Base-by-base conservation (phyloP, 106 monocot genomes). In the Platanthera zijinensis region DNA sequence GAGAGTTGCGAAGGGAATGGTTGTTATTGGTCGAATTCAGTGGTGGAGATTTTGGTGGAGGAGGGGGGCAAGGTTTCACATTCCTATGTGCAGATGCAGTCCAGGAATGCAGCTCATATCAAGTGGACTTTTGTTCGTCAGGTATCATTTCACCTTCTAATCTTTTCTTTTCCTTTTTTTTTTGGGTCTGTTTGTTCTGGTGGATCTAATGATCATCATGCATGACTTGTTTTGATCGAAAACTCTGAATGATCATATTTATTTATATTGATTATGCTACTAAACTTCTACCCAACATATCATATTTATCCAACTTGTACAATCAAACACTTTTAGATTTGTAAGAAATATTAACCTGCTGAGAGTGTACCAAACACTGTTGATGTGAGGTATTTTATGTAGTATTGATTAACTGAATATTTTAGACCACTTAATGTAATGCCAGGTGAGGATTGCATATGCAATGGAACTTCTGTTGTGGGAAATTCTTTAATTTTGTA, bases 61-160 rank as follows among this genome's bases (percentile, higher is more conserved):
- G 94, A 89, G 70, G 84, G 87, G 7, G 89, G 67, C 18, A 94
- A 80, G 74, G 91, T 94, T 9, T 80, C 77, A 8, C 97, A 99
- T 72, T 82, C 94, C 0, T 99, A 94, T 50, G 50, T 99, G 78
- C 93, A 99, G 80, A 61, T 61, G 78, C 94, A 91, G 81, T 80
- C 86, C 10, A 10, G 49, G 21, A 83, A 84, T 75, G 82, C 97
- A 1, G 93, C 93, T 3, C 97, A 97, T 84, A 90, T 83, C 74
- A 97, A 97, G 88, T 97, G 97, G 94, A 97, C 97, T 0, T 80
- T 90, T 57, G 79, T 78, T 28, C 79, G 77, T 75, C 97, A 94
- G 97, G 97, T 94, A 50, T 46, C 0, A 49, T 62, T 21, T 45
- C n/a, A 4, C 13, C 30, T 72, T n/a, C 1, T 50, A 72, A 50